Evolutionary conservation across 2,329 filamentous ascomycete species (phyloP), one percentile per base, ranked within the genome.

Genomic region (Xylariaceae sp.): DNA sequence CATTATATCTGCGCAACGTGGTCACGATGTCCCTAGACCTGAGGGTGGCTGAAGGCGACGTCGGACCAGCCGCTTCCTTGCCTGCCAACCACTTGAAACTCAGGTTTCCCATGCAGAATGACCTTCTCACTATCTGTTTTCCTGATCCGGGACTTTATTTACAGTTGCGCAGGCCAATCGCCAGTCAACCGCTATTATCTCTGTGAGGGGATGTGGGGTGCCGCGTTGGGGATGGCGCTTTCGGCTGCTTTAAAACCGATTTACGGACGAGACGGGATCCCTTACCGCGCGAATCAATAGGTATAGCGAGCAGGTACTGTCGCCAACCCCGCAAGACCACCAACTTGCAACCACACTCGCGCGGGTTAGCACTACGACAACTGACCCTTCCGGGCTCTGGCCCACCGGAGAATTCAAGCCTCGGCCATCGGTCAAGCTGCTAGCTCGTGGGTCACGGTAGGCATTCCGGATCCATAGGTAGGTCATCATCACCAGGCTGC

Each of bases 201-300:
- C 42, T 48, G 44, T 41, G 43, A 44, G 48, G 42, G 43, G 42
- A 47, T 48, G 48, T 46, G 48, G 45, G 48, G 48, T 44, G 45
- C 39, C 29, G 33, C 22, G 38, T 32, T 16, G 36, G 43, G 18
- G 36, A 37, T 35, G 4, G 42, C 34, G 45, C 34, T 16, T 44
- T 51, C 46, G 47, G 48, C 35, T 39, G 37, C 43, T 49, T 49
- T 49, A 51, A 38, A 19, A 41, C 48, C 48, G 48, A 51, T 38
- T 34, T 36, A 36, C 33, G 40, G 41, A 26, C 32, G 19, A 26
- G 34, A 30, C 34, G 28, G n/a, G 9, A 9, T 29, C 16, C 30
- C 40, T 45, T 49, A 28, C 48, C 48, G 48, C 48, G 47, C 48
- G 46, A 51, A 51, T 51, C 45, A 32, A 7, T n/a, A 4, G 22